Evolutionary conservation across 768 basidiomycete genomes (phyloP), one percentile per base, ranked within the genome.

Genomic region (Crassisporium funariophilum): DNA sequence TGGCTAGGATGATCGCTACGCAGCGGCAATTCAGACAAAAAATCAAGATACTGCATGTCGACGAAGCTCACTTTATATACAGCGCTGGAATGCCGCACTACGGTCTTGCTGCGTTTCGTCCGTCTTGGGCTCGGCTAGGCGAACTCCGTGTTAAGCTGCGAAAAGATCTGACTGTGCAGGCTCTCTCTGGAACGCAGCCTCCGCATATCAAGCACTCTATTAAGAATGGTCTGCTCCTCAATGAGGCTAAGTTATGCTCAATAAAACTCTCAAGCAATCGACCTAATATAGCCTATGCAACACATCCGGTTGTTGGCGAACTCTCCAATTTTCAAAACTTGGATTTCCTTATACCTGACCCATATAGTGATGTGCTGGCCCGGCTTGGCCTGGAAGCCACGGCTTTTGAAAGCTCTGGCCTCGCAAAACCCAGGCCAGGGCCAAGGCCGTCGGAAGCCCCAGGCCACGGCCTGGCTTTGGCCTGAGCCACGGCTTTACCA

Each of bases 61-160:
- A 60, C 23, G 58, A 57, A 35, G 53, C 53, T 2, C 53, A 60
- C 16, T 55, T 46, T 24, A 55, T 61, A 15, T 24, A n/a, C 4
- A 58, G 51, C 3, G 34, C 54, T 21, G 56, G 60, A 2, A 44
- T 46, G 5, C 17, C 39, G 2, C 42, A n/a, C 6, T 31, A 46
- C 17, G 53, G 47, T 29, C n/a, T 41, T 6, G 9, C 20, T 15
- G 55, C 51, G 2, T 56, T 56, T 40, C 39, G 47, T 9, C 52
- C 47, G 25, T 47, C 52, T 5, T 53, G 48, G 52, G 46, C 41
- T 13, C 17, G 11, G 11, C 52, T 53, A 4, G 43, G 33, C 12
- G 35, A 49, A 33, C 22, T 49, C 11, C 27, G 27, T 29, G 13
- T 35, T 5, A 46, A 46, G 19, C 6, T 46, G 7, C n/a, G 29